These are phyloP conservation scores for Kwoniella bestiolae DNA, from an alignment of 768 basidiomycete species.

Conservation along the genomic window DNA sequence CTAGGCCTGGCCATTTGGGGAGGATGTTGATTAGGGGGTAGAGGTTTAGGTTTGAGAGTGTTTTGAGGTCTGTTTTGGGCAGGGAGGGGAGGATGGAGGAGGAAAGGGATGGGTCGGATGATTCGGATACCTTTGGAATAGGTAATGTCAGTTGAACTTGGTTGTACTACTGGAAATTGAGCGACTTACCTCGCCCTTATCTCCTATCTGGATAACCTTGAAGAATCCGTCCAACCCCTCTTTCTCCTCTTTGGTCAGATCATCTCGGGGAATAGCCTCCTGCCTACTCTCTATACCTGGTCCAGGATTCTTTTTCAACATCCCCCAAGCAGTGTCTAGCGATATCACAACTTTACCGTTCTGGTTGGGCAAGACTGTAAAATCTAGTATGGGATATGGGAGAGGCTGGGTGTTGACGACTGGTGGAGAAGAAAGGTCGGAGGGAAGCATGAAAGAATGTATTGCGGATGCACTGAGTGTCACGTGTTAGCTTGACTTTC, in stretches of 20 bases:
- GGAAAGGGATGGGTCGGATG: not conserved
- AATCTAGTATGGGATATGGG: slow-evolving; percentile 45
- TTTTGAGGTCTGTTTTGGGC: slow-evolving; percentile 17
- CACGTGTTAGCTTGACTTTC: not conserved
- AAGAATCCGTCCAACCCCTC: slow-evolving; percentile 16
- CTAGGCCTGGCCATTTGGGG: slow-evolving; percentile 52
- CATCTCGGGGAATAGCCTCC: slow-evolving; percentile 21
- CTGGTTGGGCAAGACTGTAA: slow-evolving; percentile 29
- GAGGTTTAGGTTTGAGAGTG: slow-evolving; percentile 34
- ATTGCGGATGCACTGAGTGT: slow-evolving; percentile 39
- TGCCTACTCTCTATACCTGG: slow-evolving; percentile 16
- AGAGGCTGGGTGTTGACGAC: slow-evolving; percentile 38
- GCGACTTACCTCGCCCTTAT: slow-evolving; percentile 25
- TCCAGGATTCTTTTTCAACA: slow-evolving; percentile 36
- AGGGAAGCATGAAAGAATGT: slow-evolving; percentile 43
- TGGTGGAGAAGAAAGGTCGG: slow-evolving; percentile 19
- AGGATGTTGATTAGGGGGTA: slow-evolving; percentile 47
- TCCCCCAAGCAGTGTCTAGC: slow-evolving; percentile 51
- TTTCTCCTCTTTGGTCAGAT: slow-evolving; percentile 9
- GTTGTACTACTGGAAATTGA: too few relatives aligned
- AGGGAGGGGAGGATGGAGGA: not conserved
- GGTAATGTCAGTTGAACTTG: not conserved
- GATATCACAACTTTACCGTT: slow-evolving; percentile 37
- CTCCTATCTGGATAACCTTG: slow-evolving; percentile 23
- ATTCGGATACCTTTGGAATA: not conserved